phyloP scores from a whole-genome alignment of 2,329 filamentous ascomycete species.

The Pleurostoma richardsiae region DNA sequence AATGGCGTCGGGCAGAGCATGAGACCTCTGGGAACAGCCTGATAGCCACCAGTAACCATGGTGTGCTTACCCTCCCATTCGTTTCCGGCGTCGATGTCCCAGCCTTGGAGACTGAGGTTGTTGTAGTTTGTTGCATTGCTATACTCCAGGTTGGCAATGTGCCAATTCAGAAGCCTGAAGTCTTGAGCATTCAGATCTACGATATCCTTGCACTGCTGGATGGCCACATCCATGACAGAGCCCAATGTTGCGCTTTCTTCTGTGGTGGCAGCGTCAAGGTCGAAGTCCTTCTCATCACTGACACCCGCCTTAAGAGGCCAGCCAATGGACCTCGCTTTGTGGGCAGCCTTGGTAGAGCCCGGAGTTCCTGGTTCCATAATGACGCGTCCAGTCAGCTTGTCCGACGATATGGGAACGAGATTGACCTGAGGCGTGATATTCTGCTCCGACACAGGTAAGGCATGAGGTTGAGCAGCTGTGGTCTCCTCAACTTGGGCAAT shows the following conservation, averaged over 20 bases:
- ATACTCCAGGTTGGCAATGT: conserved; percentile 96
- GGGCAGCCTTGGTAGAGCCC: conserved; percentile 66
- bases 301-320: conserved; percentile 69
- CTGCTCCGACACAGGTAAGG: conserved; percentile 46
- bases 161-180: conserved; percentile 91
- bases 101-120: conserved; percentile 80
- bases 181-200: conserved; percentile 82
- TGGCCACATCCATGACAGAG: conserved; percentile 86
- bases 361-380: conserved; percentile 67
- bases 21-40: conserved; percentile 84
- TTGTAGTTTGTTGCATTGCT: conserved; percentile 89
- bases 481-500: conserved; percentile 71
- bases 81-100: conserved; percentile 97
- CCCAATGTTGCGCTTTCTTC: conserved; percentile 71
- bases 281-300: conserved; percentile 60
- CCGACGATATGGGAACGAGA: conserved; percentile 59
- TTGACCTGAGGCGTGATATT: conserved; percentile 48
- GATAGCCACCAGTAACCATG: conserved; percentile 90
- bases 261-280: conserved; percentile 62
- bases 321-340: conserved; percentile 75
- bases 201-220: conserved; percentile 79
- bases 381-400: conserved; percentile 66
- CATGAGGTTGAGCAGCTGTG: conserved; percentile 54
- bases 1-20: conserved; percentile 72
- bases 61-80: conserved; percentile 95